Evolutionary conservation across 2,329 filamentous ascomycete species (phyloP), one percentile per base, ranked within the genome.

Genomic region (Aspergillus novoparasiticus): DNA sequence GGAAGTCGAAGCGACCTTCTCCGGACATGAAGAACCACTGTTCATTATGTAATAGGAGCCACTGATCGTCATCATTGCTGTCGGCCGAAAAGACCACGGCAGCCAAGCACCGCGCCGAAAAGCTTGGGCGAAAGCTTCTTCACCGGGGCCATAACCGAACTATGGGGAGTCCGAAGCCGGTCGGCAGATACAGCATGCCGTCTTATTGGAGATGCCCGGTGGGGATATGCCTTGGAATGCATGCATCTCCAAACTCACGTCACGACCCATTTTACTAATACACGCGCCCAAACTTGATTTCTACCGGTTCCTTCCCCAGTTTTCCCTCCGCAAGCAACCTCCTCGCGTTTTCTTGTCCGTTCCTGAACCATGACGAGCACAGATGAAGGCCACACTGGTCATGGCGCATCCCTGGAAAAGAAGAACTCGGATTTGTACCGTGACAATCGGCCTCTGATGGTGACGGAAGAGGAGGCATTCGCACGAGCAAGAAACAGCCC

Each of bases 391-490:
- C 28, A 41, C 11, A n/a, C 6, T 53, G 30, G 50, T 30, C n/a
- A 32, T 16, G 58, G 55, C 16, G 51, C n/a, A 6, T 28, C 36
- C 6, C 12, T 56, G 50, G 58, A 64, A 41, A 64, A 68, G 21
- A 72, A 72, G 32, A 55, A 59, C 12, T 57, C 65, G 4, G 65
- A 68, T 36, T 34, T 59, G 4, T 60, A 67, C 28, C 60, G 57
- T 9, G 64, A 69, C 26, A 54, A 60, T 12, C 64, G 62, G 12
- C 51, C 62, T 6, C 46, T 72, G 19, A 53, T 67, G 2, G 50
- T 74, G 3, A 64, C 68, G 0, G 71, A 71, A 54, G 68, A 72
- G 39, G 66, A 73, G 46, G 72, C 72, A 1, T 57, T 74, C 12
- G 62, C 64, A 1, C 71, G 66, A 21, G 72, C 72, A 3, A 63